Conservation (phyloP, 441 rosid species). For the Mallotus repandus region DNA sequence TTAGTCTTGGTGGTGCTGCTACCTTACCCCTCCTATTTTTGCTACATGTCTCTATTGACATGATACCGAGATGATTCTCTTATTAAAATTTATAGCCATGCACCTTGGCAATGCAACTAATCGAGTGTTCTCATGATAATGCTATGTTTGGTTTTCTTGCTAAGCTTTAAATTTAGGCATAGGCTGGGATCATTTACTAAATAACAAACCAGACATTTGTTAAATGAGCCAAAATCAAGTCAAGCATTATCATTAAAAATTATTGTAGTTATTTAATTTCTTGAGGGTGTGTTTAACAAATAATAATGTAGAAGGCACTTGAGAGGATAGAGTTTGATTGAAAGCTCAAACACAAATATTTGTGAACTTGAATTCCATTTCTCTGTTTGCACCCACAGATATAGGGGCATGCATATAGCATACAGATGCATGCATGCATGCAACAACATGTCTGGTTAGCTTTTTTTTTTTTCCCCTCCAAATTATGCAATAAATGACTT, state of each 20-base stretch:
- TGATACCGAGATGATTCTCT: constrained; percentile 5
- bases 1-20: neutral
- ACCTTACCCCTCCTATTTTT: neutral
- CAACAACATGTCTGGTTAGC: neutral
- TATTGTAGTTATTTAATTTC: neutral
- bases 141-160: neutral
- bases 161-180: neutral
- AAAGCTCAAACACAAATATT: neutral
- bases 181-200: neutral
- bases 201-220: neutral
- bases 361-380: neutral
- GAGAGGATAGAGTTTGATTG: neutral
- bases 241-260: neutral
- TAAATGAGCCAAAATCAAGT: neutral
- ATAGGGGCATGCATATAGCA: neutral
- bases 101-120: constrained; percentile 2
- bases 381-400: neutral
- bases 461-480: neutral
- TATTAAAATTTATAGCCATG: constrained; percentile 2
- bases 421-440: neutral
- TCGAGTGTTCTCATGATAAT: neutral
- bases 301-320: neutral
- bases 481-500: neutral
- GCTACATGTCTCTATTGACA: neutral
- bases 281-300: neutral